Conservation (phyloP, 2,329 filamentous ascomycete genomes). For the Lojkania enalia region DNA sequence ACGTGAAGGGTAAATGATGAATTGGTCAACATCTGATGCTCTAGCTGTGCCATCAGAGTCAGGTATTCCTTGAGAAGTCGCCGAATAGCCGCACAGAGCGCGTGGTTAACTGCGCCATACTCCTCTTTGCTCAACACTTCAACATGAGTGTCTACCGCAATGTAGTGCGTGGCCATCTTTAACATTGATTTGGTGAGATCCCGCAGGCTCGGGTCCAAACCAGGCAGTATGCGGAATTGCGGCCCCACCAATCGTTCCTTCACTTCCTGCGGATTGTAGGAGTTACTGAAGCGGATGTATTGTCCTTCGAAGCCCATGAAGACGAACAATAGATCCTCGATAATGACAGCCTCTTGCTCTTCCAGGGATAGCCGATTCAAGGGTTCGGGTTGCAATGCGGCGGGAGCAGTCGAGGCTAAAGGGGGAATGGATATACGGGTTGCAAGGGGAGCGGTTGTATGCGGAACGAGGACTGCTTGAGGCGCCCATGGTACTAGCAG, state of each 20-base stretch:
- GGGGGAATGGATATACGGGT: constrained; percentile 66
- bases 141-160: constrained; percentile 86
- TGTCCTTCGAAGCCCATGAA: constrained; percentile 99
- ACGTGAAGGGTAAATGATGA: constrained; percentile 89
- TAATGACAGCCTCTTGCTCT: constrained; percentile 80
- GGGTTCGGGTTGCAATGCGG: constrained; percentile 66
- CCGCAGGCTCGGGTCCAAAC: constrained; percentile 86
- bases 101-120: constrained; percentile 93
- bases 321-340: constrained; percentile 90
- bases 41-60: constrained; percentile 87
- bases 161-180: constrained; percentile 92
- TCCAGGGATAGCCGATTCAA: constrained; percentile 75
- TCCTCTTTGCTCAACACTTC: constrained; percentile 92
- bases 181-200: constrained; percentile 88
- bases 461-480: constrained; percentile 72
- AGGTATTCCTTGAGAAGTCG: constrained; percentile 92
- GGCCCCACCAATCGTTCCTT: constrained; percentile 86
- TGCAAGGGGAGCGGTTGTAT: constrained; percentile 72
- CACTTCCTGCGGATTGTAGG: constrained; percentile 82
- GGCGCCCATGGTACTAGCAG: constrained; percentile 69
- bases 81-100: constrained; percentile 90
- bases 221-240: constrained; percentile 74
- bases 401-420: constrained; percentile 67
- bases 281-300: constrained; percentile 83
- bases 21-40: constrained; percentile 89